These are phyloP conservation scores for Pythium biforme DNA, from an alignment of 352 stramenopile species.

Conservation along the genomic window DNA sequence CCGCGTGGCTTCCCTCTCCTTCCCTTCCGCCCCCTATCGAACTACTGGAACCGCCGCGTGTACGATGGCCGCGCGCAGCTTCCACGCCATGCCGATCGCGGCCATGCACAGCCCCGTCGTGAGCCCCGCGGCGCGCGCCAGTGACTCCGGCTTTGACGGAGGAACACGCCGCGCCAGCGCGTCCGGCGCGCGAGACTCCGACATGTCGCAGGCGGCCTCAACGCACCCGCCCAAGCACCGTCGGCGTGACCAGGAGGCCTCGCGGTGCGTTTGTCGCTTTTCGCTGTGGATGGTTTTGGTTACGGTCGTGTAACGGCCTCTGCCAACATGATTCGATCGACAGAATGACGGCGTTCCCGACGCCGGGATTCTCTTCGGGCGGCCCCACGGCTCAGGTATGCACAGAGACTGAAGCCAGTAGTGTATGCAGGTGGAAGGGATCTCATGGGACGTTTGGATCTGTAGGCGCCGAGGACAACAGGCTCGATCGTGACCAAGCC, in stretches of 20 bases:
- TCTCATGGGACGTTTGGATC: background rate
- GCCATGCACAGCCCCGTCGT: background rate
- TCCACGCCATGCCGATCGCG: background rate
- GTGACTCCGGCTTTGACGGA: background rate
- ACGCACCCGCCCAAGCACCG: background rate
- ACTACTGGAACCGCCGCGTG: background rate
- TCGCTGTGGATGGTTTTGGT: background rate
- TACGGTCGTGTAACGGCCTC: no score
- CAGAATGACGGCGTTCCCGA: constrained; percentile 21
- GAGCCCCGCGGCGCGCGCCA: constrained; percentile 1
- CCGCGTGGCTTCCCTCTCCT: background rate
- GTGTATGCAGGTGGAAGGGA: no score
- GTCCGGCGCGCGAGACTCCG: no score
- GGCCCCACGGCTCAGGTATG: background rate
- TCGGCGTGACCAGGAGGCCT: constrained; percentile 3
- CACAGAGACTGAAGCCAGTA: no score
- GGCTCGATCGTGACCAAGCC: background rate
- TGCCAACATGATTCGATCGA: no score
- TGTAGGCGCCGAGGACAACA: constrained; percentile 2
- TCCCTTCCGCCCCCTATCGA: background rate
- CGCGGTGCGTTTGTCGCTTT: background rate
- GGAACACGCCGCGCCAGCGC: no score
- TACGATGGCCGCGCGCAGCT: background rate
- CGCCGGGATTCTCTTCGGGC: background rate
- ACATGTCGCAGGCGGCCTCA: background rate